Conservation (phyloP, 106 monocot species). For the Dioscorea dumetorum region DNA sequence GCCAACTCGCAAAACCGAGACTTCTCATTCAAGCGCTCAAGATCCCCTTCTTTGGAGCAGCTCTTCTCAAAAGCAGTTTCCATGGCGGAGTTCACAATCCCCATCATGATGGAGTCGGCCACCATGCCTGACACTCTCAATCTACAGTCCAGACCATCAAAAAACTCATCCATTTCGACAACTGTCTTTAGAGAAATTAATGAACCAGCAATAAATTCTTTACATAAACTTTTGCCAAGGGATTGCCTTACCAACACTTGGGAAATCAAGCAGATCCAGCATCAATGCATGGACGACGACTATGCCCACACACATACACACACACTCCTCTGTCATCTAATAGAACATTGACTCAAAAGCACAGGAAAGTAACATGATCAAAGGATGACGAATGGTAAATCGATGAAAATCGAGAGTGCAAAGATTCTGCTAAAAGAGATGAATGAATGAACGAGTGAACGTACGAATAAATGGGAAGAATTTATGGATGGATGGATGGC, state of each 20-base stretch:
- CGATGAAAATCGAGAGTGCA: too few relatives aligned
- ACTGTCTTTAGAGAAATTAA: not conserved
- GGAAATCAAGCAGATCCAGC: not conserved
- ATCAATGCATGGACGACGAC: not conserved
- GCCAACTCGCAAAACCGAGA: constrained; percentile 72
- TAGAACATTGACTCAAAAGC: not conserved
- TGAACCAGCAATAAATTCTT: too few relatives aligned
- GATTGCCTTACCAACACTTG: not conserved
- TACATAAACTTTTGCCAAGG: not conserved
- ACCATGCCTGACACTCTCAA: constrained; percentile 44
- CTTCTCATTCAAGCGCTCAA: constrained; percentile 62
- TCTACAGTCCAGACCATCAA: constrained; percentile 36
- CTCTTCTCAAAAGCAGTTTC: constrained; percentile 60
- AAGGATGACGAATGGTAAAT: not conserved
- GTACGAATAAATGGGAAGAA: too few relatives aligned
- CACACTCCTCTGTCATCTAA: not conserved
- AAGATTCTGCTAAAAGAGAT: too few relatives aligned
- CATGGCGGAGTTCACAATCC: constrained; percentile 70
- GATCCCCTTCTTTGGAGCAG: constrained; percentile 38
- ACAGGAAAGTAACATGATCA: not conserved
- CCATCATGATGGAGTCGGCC: constrained; percentile 74
- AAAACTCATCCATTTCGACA: constrained; percentile 47
- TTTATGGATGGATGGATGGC: too few relatives aligned
- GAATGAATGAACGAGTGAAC: too few relatives aligned
- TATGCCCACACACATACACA: not conserved